Conservation (phyloP, 2,329 filamentous ascomycete species). For the Alternaria triticimaculans region DNA sequence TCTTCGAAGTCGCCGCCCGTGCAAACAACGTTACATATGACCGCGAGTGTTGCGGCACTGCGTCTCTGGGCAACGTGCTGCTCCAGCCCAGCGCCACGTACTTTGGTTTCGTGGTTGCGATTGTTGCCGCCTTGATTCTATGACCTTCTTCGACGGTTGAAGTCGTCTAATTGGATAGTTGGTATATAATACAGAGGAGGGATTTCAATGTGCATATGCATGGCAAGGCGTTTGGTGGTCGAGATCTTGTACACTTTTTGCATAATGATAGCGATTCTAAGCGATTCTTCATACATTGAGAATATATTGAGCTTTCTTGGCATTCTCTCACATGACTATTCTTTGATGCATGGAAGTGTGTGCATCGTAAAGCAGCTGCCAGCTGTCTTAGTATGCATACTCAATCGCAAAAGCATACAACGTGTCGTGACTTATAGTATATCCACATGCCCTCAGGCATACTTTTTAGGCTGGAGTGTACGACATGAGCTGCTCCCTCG, state of each 20-base stretch:
- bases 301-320: background rate
- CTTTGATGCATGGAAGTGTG: background rate
- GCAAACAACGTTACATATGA: constrained; percentile 77
- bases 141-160: constrained; percentile 8
- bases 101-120: constrained; percentile 25
- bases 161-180: background rate
- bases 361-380: background rate
- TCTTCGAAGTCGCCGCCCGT: constrained; percentile 49
- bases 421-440: too few relatives aligned
- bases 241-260: background rate
- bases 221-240: background rate
- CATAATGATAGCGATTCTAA: constrained; percentile 2
- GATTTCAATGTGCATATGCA: background rate
- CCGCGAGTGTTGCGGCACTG: constrained; percentile 62
- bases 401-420: too few relatives aligned
- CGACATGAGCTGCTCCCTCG: too few relatives aligned
- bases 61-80: constrained; percentile 18
- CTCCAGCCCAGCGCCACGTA: constrained; percentile 20
- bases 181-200: background rate
- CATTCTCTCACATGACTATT: background rate
- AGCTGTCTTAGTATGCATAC: background rate
- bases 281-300: background rate
- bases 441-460: too few relatives aligned
- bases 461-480: too few relatives aligned
- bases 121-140: constrained; percentile 25